Percentiles rank a stretch among this genome's conserved stretches.
phyloP scores from a whole-genome alignment of 2,329 filamentous ascomycete genomes.

The Helotiales sp. region DNA sequence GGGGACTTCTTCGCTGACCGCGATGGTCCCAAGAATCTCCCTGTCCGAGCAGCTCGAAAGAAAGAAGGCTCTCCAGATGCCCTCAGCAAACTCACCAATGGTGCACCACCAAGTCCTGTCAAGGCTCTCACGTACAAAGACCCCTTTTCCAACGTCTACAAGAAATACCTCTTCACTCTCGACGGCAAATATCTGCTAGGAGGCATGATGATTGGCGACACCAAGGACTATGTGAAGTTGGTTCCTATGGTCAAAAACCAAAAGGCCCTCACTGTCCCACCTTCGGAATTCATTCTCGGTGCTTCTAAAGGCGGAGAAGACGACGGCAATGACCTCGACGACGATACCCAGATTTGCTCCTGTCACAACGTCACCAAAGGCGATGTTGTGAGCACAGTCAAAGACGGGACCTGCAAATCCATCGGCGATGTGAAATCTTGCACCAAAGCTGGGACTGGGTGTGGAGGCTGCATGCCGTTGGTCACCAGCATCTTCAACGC shows the following conservation, averaged over 20 bases:
- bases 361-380: slow-evolving; percentile 92
- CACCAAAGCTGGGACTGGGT: slow-evolving; percentile 89
- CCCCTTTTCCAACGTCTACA: slow-evolving; percentile 85
- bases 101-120: slow-evolving; percentile 59
- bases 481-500: slow-evolving; percentile 89
- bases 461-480: slow-evolving; percentile 86
- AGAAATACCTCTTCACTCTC: slow-evolving; percentile 88
- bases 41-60: slow-evolving; percentile 52
- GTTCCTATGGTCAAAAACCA: slow-evolving; percentile 85
- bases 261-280: slow-evolving; percentile 75
- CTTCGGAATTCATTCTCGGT: slow-evolving; percentile 81
- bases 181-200: slow-evolving; percentile 89
- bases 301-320: slow-evolving; percentile 73
- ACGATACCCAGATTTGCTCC: slow-evolving; percentile 87
- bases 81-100: slow-evolving; percentile 54
- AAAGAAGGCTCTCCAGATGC: slow-evolving; percentile 39
- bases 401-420: slow-evolving; percentile 77
- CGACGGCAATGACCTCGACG: slow-evolving; percentile 72
- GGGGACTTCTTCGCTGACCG: slow-evolving; percentile 91
- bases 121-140: slow-evolving; percentile 88
- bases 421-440: slow-evolving; percentile 83
- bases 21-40: slow-evolving; percentile 77
- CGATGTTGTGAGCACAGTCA: slow-evolving; percentile 70
- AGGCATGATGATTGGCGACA: slow-evolving; percentile 98
- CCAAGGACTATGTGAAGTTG: slow-evolving; percentile 84